These are phyloP conservation scores for Hypomyces rosellus DNA, from an alignment of 2,329 filamentous ascomycete species.

Conservation along the genomic window DNA sequence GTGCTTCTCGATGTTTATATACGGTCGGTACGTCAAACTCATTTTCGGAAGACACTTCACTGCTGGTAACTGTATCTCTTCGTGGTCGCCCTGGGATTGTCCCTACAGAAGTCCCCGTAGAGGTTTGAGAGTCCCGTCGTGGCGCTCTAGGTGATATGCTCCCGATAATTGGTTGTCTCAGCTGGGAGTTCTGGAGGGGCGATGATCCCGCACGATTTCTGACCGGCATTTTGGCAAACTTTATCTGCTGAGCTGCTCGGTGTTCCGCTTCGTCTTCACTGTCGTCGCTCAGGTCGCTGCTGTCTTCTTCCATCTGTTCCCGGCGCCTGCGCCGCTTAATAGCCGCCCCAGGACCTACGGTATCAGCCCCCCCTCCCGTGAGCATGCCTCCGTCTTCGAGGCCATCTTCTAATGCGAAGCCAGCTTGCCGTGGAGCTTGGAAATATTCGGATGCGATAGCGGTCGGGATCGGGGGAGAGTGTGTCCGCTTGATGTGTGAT, in stretches of 20 bases:
- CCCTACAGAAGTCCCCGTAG: slow-evolving; percentile 63
- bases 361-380: slow-evolving; percentile 60
- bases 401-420: slow-evolving; percentile 61
- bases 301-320: slow-evolving; percentile 77
- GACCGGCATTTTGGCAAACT: slow-evolving; percentile 93
- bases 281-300: slow-evolving; percentile 77
- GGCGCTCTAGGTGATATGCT: slow-evolving; percentile 42
- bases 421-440: slow-evolving; percentile 58
- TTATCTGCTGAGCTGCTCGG: slow-evolving; percentile 81
- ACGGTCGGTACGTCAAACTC: slow-evolving; percentile 64
- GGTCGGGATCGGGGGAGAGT: slow-evolving; percentile 80
- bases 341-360: slow-evolving; percentile 59
- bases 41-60: slow-evolving; percentile 77
- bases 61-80: slow-evolving; percentile 73
- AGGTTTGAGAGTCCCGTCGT: slow-evolving; percentile 64
- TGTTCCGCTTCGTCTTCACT: slow-evolving; percentile 73
- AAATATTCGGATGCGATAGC: slow-evolving; percentile 81
- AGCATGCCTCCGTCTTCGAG: slow-evolving; percentile 68
- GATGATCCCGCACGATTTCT: slow-evolving; percentile 82
- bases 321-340: slow-evolving; percentile 60
- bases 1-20: slow-evolving; percentile 55
- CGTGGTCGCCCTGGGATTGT: slow-evolving; percentile 62
- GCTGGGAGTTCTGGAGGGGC: slow-evolving; percentile 63
- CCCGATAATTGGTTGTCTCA: slow-evolving; percentile 42
- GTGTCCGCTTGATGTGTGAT: slow-evolving; percentile 71